Evolutionary conservation across 306 rosid genomes (phyloP), one percentile per base, ranked within the genome.

Genomic region (Cyclanthera cordifolia): DNA sequence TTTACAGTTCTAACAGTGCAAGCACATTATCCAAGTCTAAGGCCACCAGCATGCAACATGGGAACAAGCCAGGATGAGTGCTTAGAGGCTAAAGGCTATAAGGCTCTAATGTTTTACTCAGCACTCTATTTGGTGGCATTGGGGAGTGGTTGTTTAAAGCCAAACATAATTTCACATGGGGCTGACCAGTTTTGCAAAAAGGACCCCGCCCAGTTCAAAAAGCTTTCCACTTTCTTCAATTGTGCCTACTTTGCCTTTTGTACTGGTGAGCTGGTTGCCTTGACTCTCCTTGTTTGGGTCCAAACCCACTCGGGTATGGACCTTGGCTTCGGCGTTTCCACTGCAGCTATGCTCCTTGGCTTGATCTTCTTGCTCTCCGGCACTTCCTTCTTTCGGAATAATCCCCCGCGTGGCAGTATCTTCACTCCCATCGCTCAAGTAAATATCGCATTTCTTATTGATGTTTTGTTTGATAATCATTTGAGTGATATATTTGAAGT

Each of bases 231-330:
- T 57, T 86, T 77, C 75, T 86, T 86, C 82, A 86, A 86, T 13
- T 74, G 71, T 2, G 88, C 88, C 48, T 83, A 83, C 73, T 84
- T 86, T 27, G 83, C 91, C 30, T 83, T 86, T 71, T 81, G 88
- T 73, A 72, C 75, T 23, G 91, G 91, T 0, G 86, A 82, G 71
- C 83, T 84, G 20, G 9, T 76, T 55, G 86, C 86, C 2, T 69
- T 86, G 3, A 86, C 91, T 10, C 68, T 86, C 19, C 83, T 86
- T 0, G 88, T 86, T 43, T 86, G 91, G 91, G 58, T 86, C 43
- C 91, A 86, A 73, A 84, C 88, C 17, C 76, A 81, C 57, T 79
- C 82, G 1, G 91, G 91, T 5, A 83, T 83, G 91, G 91, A 86
- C 55, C 73, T 81, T 4, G 88, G 91, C 15, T 84, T 86, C 25